These are phyloP conservation scores for Amaranthus hypochondriacus DNA, from an alignment of 148 eudicot species.

Conservation along the genomic window DNA sequence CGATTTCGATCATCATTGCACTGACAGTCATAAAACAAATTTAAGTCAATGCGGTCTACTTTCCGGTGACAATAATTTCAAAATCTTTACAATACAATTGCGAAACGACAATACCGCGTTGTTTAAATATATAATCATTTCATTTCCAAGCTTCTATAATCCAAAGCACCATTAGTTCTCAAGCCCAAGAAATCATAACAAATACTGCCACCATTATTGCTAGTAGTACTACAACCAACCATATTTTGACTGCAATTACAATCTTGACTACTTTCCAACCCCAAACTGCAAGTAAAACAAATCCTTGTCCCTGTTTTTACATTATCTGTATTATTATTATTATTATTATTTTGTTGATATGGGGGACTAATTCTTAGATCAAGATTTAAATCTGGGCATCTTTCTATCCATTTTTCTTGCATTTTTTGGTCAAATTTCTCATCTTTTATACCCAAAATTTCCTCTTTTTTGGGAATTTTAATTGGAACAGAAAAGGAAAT, in stretches of 20 bases:
- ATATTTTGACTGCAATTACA: slow-evolving; percentile 45
- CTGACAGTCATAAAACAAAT: too few relatives aligned
- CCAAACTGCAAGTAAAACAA: slow-evolving; percentile 69
- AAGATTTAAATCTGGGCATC: slow-evolving; percentile 76
- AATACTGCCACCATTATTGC: slow-evolving; percentile 29
- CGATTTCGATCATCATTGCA: too few relatives aligned
- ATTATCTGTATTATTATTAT: slow-evolving; percentile 3
- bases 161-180: slow-evolving; percentile 52
- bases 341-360: slow-evolving; percentile 24
- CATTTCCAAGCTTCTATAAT: slow-evolving; percentile 80
- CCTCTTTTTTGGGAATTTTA: slow-evolving; percentile 26
- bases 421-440: slow-evolving; percentile 14
- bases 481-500: slow-evolving; percentile 48
- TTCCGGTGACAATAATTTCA: neutral
- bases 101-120: neutral
- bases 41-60: too few relatives aligned
- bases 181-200: slow-evolving; percentile 76
- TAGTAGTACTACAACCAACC: slow-evolving; percentile 23
- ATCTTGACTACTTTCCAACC: slow-evolving; percentile 49
- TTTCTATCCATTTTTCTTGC: slow-evolving; percentile 28
- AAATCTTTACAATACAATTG: neutral
- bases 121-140: slow-evolving; percentile 26
- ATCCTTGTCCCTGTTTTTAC: slow-evolving; percentile 35
- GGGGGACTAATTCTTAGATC: slow-evolving; percentile 90
- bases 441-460: slow-evolving; percentile 13